These are phyloP conservation scores for Pisolithus orientalis DNA, from an alignment of 768 basidiomycete genomes.

Conservation along the genomic window DNA sequence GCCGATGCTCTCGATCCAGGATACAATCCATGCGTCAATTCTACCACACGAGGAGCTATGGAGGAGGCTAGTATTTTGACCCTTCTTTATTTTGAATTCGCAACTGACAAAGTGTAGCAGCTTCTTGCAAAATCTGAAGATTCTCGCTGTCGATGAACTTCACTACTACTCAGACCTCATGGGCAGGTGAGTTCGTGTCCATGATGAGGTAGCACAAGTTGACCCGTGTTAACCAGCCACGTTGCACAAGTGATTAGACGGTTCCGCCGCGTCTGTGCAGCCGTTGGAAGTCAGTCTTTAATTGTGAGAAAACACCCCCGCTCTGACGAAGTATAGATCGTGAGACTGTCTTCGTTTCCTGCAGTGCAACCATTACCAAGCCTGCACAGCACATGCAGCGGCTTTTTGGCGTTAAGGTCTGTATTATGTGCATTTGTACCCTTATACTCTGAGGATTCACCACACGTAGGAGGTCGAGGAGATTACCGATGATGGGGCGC, in stretches of 20 bases:
- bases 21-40: constrained; percentile 81
- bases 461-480: constrained; percentile 47
- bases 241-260: constrained; percentile 75
- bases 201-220: neutral
- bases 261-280: constrained; percentile 66
- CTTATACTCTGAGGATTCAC: neutral
- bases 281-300: constrained; percentile 61
- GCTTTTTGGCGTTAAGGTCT: constrained; percentile 59
- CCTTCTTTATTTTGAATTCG: neutral
- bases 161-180: constrained; percentile 81
- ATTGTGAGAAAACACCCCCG: neutral
- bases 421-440: neutral
- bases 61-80: constrained; percentile 48
- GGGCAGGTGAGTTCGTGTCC: constrained; percentile 52
- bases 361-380: constrained; percentile 82
- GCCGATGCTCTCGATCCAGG: constrained; percentile 35
- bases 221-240: constrained; percentile 42
- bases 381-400: constrained; percentile 69
- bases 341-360: constrained; percentile 64
- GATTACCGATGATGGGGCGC: constrained; percentile 76
- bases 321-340: constrained; percentile 32
- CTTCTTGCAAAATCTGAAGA: constrained; percentile 69
- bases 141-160: constrained; percentile 79
- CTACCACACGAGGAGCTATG: constrained; percentile 80
- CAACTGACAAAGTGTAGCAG: constrained; percentile 40